These are phyloP conservation scores for Cyclotella atomus DNA, from an alignment of 108 stramenopile genomes.

Conservation along the genomic window DNA sequence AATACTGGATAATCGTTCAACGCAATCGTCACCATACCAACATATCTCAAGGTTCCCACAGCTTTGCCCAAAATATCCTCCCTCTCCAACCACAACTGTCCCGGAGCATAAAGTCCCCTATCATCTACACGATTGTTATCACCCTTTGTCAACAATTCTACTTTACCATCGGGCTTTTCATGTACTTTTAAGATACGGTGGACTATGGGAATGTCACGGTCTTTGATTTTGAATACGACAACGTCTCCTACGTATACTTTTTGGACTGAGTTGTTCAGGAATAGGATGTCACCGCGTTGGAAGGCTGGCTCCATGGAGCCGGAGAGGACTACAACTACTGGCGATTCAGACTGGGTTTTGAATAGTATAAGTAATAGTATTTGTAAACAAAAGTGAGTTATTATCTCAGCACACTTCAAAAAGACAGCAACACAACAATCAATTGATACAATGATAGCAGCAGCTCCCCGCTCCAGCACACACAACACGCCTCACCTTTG, in stretches of 20 bases:
- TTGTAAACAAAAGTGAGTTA: neutral
- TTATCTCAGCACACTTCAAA: neutral
- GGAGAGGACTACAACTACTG: constrained; percentile 97
- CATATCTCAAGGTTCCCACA: constrained; percentile 93
- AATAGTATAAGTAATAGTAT: neutral
- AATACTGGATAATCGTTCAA: constrained; percentile 98
- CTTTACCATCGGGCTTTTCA: constrained; percentile 76
- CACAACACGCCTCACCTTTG: constrained; percentile 69
- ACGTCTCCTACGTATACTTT: constrained; percentile 97
- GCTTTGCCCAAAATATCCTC: constrained; percentile 99
- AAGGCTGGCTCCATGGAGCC: constrained; percentile 99
- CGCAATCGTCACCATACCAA: constrained; percentile 99
- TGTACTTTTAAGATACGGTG: constrained; percentile 99
- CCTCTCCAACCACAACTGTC: constrained; percentile 97
- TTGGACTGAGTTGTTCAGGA: constrained; percentile 95
- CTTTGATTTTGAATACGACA: constrained; percentile 99
- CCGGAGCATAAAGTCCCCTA: constrained; percentile 98
- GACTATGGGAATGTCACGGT: constrained; percentile 99
- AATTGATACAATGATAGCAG: neutral
- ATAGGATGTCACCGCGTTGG: constrained; percentile 98
- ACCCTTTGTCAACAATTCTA: constrained; percentile 98
- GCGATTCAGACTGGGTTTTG: constrained; percentile 82
- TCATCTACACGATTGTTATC: constrained; percentile 99
- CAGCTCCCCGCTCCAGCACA: neutral
- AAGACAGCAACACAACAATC: neutral